Conservation (phyloP, 305 asterid genomes). For the Petunia hybrid region DNA sequence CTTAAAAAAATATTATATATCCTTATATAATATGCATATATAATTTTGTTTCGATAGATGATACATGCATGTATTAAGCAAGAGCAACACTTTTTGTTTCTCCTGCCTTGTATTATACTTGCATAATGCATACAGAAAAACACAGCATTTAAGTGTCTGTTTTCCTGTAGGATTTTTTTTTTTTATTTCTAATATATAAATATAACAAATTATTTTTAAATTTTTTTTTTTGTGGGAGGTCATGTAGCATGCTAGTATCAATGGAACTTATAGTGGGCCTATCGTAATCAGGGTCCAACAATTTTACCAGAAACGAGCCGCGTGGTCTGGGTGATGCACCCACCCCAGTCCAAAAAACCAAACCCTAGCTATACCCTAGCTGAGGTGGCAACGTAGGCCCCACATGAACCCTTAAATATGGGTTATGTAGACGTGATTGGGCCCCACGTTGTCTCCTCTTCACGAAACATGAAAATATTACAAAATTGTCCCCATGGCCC, state of each 20-base stretch:
- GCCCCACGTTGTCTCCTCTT: conserved; percentile 39
- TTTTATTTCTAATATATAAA: neutral
- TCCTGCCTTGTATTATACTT: conserved; percentile 23
- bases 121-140: conserved; percentile 28
- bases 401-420: conserved; percentile 39
- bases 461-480: conserved; percentile 43
- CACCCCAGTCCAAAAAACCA: conserved; percentile 39
- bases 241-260: conserved; percentile 33
- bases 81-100: conserved; percentile 19
- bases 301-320: conserved; percentile 63
- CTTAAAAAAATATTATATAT: neutral
- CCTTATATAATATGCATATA: neutral
- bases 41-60: conserved; percentile 9
- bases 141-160: conserved; percentile 32
- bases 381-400: conserved; percentile 49
- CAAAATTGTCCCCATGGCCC: conserved; percentile 50
- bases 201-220: neutral
- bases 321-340: conserved; percentile 50
- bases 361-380: conserved; percentile 38
- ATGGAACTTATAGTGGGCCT: conserved; percentile 58
- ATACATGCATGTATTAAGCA: conserved; percentile 21
- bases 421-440: conserved; percentile 43
- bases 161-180: conserved; percentile 21
- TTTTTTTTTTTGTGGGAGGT: neutral
- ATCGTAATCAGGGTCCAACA: conserved; percentile 78